Conservation (phyloP, 768 basidiomycete genomes). For the Suillus paluster region DNA sequence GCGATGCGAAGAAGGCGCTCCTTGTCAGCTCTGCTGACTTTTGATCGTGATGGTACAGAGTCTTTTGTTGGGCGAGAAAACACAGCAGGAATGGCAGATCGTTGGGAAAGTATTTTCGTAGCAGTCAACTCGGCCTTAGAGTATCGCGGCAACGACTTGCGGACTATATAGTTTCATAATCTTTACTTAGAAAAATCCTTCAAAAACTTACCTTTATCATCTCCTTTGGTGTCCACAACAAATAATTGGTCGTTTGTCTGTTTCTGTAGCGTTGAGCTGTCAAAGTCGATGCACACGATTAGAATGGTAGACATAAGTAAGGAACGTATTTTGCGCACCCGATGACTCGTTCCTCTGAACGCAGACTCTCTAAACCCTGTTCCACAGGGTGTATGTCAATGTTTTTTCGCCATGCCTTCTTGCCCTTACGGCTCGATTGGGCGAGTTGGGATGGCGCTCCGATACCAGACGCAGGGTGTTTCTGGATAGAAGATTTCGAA, state of each 20-base stretch:
- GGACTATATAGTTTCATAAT: constrained; percentile 45
- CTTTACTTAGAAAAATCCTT: background rate
- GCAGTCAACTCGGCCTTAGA: constrained; percentile 63
- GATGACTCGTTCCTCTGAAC: constrained; percentile 80
- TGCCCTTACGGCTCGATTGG: constrained; percentile 87
- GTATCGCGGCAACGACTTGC: constrained; percentile 59
- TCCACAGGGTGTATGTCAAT: constrained; percentile 85
- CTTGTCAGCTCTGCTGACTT: constrained; percentile 70
- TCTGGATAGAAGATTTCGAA: constrained; percentile 10
- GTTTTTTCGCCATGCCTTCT: constrained; percentile 93
- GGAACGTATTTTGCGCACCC: constrained; percentile 55
- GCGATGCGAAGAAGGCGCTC: constrained; percentile 76
- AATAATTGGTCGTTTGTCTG: constrained; percentile 78
- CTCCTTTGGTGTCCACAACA: constrained; percentile 78
- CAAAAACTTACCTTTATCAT: constrained; percentile 61
- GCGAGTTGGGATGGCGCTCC: constrained; percentile 34
- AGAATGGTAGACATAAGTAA: constrained; percentile 4
- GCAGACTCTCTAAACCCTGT: constrained; percentile 69
- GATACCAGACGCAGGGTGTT: constrained; percentile 17
- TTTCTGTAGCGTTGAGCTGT: constrained; percentile 65
- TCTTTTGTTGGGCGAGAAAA: constrained; percentile 50
- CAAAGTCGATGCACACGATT: background rate
- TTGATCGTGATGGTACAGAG: constrained; percentile 29
- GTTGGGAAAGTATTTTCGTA: constrained; percentile 78
- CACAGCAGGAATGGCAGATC: constrained; percentile 88